phyloP scores from a whole-genome alignment of 148 eudicot species.

The Hydrangea macrophylla region DNA sequence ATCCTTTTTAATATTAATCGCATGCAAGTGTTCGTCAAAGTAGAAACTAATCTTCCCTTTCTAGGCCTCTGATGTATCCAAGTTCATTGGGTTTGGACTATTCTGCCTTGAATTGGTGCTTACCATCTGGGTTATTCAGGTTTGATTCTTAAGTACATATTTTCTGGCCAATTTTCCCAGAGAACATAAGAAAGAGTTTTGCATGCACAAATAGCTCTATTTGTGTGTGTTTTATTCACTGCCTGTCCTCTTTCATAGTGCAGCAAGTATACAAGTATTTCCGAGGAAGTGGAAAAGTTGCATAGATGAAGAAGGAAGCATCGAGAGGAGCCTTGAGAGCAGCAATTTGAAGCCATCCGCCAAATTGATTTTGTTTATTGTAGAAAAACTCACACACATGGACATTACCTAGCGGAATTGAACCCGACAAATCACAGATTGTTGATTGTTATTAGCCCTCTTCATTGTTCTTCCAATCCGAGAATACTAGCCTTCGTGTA shows the following conservation, averaged over 20 bases:
- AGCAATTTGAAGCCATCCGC: constrained; percentile 37
- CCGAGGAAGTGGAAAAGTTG: constrained; percentile 76
- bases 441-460: too few relatives aligned
- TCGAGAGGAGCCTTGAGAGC: constrained; percentile 70
- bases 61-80: too few relatives aligned
- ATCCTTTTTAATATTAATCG: too few relatives aligned
- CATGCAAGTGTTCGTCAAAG: too few relatives aligned
- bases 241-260: constrained; percentile 8
- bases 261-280: constrained; percentile 92
- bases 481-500: too few relatives aligned
- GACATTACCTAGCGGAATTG: too few relatives aligned
- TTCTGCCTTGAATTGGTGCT: constrained; percentile 72
- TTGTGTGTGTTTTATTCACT: background rate
- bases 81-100: constrained; percentile 89
- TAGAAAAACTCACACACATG: too few relatives aligned
- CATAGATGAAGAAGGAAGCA: constrained; percentile 62
- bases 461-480: too few relatives aligned
- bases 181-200: background rate
- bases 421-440: too few relatives aligned
- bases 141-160: constrained; percentile 17
- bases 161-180: background rate
- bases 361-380: too few relatives aligned
- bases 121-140: constrained; percentile 95
- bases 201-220: background rate
- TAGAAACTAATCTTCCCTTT: too few relatives aligned